Base-by-base conservation (phyloP, 164 flowering plant genomes). In the Tetracentron sinense region DNA sequence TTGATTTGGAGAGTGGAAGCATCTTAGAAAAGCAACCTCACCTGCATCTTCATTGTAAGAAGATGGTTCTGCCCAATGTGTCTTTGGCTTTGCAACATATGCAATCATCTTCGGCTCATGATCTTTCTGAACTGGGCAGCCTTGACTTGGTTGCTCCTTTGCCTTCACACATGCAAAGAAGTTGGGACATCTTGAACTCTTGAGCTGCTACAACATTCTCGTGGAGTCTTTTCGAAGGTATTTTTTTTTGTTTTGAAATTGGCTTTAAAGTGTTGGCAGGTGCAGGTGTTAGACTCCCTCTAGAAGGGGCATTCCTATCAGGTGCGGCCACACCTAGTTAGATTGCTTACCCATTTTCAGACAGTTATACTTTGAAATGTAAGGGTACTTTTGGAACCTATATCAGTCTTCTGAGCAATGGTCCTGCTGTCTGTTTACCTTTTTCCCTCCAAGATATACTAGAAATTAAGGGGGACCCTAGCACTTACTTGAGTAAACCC, bases 31-130 rank as follows among this genome's bases (percentile, higher is more conserved):
- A 84, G 76, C 73, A 81, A 27, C 92, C 90, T 26, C 76, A 58
- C 22, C 74, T 94, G 50, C 99, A 91, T 74, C 90, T 94, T 60
- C 97, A 89, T 56, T 91, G 97, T 59, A 88, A 81, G 78, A 77
- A 83, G 68, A 81, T 94, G 85, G 38, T 66, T 48, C 69, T 91
- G 63, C 97, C 99, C 4, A 65, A 91, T 63, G 77, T 89, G 6
- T 75, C 86, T 42, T 30, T 67, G 15, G 89, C 85, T 55, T 50
- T 90, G 62, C 72, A 82, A 55, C 72, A 74, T 30, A 53, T 71
- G 30, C 65, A 76, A n/a, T 21, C 49, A 31, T 62, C 69, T 64
- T 62, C 79, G 27, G 74, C 75, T 22, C 60, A 6, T 55, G 81
- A 85, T 63, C 66, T 82, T 68, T 84, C 85, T 4, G 59, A 73